Evolutionary conservation across 768 basidiomycete genomes (phyloP), one percentile per base, ranked within the genome.

Genomic region (Melanogaster broomeanus): DNA sequence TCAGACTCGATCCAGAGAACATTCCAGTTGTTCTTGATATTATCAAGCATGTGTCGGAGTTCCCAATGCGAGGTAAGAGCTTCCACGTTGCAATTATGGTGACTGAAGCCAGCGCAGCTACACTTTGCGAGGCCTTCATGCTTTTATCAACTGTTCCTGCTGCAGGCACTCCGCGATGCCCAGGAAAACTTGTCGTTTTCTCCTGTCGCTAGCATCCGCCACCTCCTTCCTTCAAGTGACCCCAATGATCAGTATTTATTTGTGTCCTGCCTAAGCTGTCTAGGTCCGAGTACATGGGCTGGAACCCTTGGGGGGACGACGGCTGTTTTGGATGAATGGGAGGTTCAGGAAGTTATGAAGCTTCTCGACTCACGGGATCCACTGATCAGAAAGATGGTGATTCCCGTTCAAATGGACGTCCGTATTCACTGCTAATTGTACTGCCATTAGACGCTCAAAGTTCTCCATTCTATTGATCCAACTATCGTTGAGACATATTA

Each of bases 261-360:
- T 59, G 61, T 93, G 11, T 71, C 76, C 2, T 90, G 88, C 55
- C 63, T 93, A 43, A 72, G 77, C 35, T 81, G 75, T 35, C 55
- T 90, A 12, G 77, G 84, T 56, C 77, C 82, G 6, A 65, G 63
- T 18, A 56, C 82, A 19, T 93, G 90, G 90, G 85, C 88, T 7
- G 90, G 89, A 12, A 82, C 78, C 9, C 69, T 65, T 7, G 65
- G 75, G 4, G 74, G 77, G 6, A 66, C 77, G 18, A 75, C 78
- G 31, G 72, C 83, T 2, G 69, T 82, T 9, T 66, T 92, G 41
- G 84, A 88, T n/a, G 80, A 74, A 48, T 80, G 79, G 77, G 90
- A 92, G 46, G 89, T 93, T 34, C 85, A 85, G 45, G 72, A 74
- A 30, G 73, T 92, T 19, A 87, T 93, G 82, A 78, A 76, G 52